A percentile compares a stretch with the other conserved stretches of the same genome.
These are phyloP conservation scores for Pelomyxa schiedti DNA, from an alignment of 78 protist genomes.

Conservation along the genomic window DNA sequence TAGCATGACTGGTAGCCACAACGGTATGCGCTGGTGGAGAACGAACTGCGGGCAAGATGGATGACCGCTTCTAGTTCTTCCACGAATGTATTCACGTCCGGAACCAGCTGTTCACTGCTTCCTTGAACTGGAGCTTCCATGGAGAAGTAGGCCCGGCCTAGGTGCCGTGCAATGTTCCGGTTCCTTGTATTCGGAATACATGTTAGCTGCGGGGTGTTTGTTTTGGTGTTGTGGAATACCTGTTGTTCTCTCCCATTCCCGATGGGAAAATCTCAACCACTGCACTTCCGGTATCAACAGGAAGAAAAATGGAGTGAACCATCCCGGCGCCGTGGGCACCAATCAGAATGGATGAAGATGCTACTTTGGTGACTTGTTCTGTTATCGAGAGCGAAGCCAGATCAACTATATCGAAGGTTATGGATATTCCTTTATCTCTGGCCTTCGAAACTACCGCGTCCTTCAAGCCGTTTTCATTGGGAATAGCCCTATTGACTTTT, in stretches of 20 bases:
- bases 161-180: background rate
- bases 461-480: background rate
- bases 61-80: no score
- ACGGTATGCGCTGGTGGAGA: no score
- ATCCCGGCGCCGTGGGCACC: background rate
- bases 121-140: no score
- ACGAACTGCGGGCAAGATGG: no score
- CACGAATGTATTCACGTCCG: no score
- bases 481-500: background rate
- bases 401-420: background rate
- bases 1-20: no score
- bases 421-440: no score
- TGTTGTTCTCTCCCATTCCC: background rate
- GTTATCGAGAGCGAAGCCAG: background rate
- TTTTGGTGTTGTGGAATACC: no score
- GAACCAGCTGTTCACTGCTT: no score
- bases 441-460: background rate
- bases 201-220: no score
- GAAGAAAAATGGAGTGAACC: background rate
- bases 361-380: background rate
- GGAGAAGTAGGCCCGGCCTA: background rate
- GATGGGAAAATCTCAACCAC: background rate
- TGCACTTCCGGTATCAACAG: background rate
- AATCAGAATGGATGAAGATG: background rate
- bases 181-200: no score